Conservation (phyloP, 2,329 filamentous ascomycete species). For the Zarea fungicola region DNA sequence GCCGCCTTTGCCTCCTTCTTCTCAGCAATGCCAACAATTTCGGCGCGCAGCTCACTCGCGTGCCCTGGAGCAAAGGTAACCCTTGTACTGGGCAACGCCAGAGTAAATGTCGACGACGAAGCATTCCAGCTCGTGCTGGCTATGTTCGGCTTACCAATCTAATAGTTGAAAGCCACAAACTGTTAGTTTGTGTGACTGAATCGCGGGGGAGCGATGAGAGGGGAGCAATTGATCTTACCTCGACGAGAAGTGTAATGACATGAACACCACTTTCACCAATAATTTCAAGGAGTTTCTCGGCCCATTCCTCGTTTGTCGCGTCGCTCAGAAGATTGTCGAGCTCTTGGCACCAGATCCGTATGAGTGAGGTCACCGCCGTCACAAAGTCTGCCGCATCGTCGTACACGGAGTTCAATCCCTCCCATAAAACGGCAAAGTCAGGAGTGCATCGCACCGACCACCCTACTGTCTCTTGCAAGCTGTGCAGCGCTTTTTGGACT, state of each 20-base stretch:
- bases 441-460: conserved; percentile 34
- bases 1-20: conserved; percentile 14
- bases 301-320: conserved; percentile 34
- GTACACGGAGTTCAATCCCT: conserved; percentile 32
- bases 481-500: conserved; percentile 27
- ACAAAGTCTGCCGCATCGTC: conserved; percentile 36
- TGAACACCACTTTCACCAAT: conserved; percentile 17
- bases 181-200: too few species aligned
- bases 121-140: neutral
- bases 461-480: conserved; percentile 32
- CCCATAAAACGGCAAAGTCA: conserved; percentile 39
- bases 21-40: conserved; percentile 32
- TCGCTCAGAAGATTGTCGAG: conserved; percentile 38
- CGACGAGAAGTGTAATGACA: conserved; percentile 31
- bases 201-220: too few species aligned
- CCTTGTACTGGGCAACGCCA: conserved; percentile 4
- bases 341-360: conserved; percentile 36
- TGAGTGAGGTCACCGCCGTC: conserved; percentile 27
- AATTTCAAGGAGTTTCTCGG: conserved; percentile 36
- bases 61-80: conserved; percentile 4
- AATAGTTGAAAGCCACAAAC: neutral
- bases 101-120: neutral
- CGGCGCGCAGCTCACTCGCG: neutral
- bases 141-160: neutral
- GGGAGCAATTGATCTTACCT: conserved; percentile 23